Base-by-base conservation (phyloP, 2,329 filamentous ascomycete genomes). In the Fusarium anguioides region DNA sequence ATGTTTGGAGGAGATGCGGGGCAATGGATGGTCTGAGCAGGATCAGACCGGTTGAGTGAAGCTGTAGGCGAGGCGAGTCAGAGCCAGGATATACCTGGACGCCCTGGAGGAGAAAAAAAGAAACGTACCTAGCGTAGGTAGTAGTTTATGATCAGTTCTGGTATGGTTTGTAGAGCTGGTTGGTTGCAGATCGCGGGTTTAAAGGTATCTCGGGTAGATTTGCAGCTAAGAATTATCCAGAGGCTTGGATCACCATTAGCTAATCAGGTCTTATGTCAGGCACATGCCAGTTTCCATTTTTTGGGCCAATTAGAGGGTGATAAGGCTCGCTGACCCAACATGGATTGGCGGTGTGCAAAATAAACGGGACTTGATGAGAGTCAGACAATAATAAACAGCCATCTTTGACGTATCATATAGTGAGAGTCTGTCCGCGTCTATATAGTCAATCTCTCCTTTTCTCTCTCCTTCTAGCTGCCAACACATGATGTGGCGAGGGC, bases 181-280 rank as follows among this genome's bases (percentile, higher is more conserved):
- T 67, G 36, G 52, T 53, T 64, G 58, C 64, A 40, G 46, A 47
- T 65, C 61, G 61, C 46, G 47, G 33, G 60, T 65, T 64, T 64
- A 60, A 64, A 63, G 61, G 61, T 64, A 64, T 59, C 53, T 64
- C 53, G 53, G 56, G 60, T 64, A 66, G 64, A 49, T 53, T 63
- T 41, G 49, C 41, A 46, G 45, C 64, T 59, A 59, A 54, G 64
- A 68, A 66, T 60, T 57, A 46, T 53, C 58, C 60, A 60, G 27
- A 35, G 17, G 29, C 24, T 29, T 26, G 60, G 61, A 45, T 60
- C 61, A 45, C 53, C 49, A 63, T 65, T 65, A 65, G 60, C 61
- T 65, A 65, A 65, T 41, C 61, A 53, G 9, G 36, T 20, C 21
- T 40, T 45, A 42, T 27, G 48, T 31, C 54, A 57, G 54, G 48